Conservation (phyloP, 2,329 filamentous ascomycete species). For the Epichloe hybrida region DNA sequence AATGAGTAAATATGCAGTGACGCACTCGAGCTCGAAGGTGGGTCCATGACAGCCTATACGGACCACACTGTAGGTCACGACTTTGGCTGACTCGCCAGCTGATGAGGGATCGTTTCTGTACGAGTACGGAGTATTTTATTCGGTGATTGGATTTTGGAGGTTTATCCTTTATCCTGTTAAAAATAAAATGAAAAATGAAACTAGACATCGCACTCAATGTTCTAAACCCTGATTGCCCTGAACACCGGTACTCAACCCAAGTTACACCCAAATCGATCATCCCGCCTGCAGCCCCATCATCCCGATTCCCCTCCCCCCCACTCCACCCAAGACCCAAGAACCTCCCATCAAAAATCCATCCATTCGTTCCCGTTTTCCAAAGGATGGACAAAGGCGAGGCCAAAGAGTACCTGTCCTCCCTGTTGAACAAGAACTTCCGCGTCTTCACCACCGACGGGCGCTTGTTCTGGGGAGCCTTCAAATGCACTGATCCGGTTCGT, state of each 20-base stretch:
- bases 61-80: no score
- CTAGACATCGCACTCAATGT: no score
- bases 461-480: slow-evolving; percentile 81
- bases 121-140: no score
- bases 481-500: slow-evolving; percentile 82
- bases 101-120: no score
- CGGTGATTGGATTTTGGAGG: no score
- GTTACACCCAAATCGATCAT: no score
- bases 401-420: slow-evolving; percentile 42
- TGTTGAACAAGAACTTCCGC: slow-evolving; percentile 68
- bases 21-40: not conserved
- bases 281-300: not conserved
- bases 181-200: no score
- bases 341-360: not conserved
- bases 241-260: no score
- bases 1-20: not conserved
- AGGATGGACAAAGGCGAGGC: slow-evolving; percentile 39
- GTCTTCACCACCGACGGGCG: slow-evolving; percentile 71
- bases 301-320: no score
- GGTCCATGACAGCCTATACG: not conserved
- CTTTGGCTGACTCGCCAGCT: no score
- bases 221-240: no score
- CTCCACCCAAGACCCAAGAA: not conserved
- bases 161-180: no score
- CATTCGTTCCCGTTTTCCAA: not conserved